These are phyloP conservation scores for Aulographum hederae DNA, from an alignment of 2,329 filamentous ascomycete species.

Conservation along the genomic window DNA sequence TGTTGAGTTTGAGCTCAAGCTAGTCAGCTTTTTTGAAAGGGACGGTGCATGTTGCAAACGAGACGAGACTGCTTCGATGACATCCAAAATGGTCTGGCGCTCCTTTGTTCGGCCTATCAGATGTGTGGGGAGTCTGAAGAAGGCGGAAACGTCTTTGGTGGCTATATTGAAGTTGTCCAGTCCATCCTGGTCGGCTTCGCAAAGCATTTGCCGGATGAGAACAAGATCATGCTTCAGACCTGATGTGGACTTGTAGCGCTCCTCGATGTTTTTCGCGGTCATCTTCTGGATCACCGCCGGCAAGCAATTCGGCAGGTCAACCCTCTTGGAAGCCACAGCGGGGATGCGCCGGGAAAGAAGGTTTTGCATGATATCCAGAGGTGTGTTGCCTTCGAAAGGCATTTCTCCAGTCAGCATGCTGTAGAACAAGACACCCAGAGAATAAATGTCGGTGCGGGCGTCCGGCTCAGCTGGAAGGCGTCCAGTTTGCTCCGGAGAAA, in stretches of 20 bases:
- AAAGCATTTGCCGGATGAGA: slow-evolving; percentile 54
- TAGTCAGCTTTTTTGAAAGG: slow-evolving; percentile 3
- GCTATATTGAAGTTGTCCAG: slow-evolving; percentile 60
- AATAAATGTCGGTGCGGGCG: slow-evolving; percentile 84
- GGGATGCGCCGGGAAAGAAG: slow-evolving; percentile 67
- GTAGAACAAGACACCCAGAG: slow-evolving; percentile 78
- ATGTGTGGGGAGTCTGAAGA: slow-evolving; percentile 66
- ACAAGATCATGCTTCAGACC: slow-evolving; percentile 69
- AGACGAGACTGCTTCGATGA: slow-evolving; percentile 1
- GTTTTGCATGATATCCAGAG: slow-evolving; percentile 80
- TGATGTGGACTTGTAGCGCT: slow-evolving; percentile 77
- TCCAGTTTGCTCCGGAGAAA: slow-evolving; percentile 88
- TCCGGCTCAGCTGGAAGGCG: slow-evolving; percentile 86
- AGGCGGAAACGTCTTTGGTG: slow-evolving; percentile 76
- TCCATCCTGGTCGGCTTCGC: slow-evolving; percentile 52
- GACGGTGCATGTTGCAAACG: background rate
- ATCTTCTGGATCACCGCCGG: slow-evolving; percentile 78
- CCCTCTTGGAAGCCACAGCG: slow-evolving; percentile 54
- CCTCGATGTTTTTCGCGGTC: slow-evolving; percentile 71
- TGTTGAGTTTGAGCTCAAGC: slow-evolving; percentile 33
- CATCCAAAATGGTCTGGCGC: slow-evolving; percentile 46
- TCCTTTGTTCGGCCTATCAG: slow-evolving; percentile 70
- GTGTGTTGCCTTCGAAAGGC: slow-evolving; percentile 61
- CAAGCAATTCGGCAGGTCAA: slow-evolving; percentile 71
- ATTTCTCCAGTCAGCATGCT: slow-evolving; percentile 62